phyloP scores from a whole-genome alignment of 2,329 filamentous ascomycete genomes.

The Monosporascus sp. region DNA sequence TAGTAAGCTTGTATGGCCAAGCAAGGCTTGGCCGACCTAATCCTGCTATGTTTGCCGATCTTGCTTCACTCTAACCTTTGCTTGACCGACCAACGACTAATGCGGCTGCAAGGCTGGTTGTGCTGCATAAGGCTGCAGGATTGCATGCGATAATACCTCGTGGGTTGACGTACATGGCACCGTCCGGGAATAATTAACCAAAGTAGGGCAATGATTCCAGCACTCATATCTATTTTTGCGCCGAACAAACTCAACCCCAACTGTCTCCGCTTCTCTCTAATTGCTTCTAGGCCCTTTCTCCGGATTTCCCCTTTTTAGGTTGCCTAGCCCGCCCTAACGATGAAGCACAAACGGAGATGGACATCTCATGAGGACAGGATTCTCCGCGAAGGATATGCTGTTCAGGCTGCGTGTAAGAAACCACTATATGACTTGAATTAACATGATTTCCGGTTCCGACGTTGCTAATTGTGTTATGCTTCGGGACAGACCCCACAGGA shows the following conservation, averaged over 20 bases:
- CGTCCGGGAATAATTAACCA: not conserved
- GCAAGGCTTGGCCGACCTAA: not conserved
- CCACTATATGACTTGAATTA: no score
- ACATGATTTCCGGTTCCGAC: not conserved
- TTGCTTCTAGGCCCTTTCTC: not conserved
- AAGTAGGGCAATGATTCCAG: not conserved
- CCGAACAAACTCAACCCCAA: not conserved
- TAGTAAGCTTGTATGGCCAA: not conserved
- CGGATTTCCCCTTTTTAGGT: not conserved
- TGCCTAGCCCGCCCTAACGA: not conserved
- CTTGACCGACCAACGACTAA: not conserved
- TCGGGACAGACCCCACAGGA: not conserved
- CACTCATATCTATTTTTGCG: not conserved
- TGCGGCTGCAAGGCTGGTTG: not conserved
- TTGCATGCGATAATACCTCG: not conserved
- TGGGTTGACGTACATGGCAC: not conserved
- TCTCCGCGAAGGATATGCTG: not conserved
- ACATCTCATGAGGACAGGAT: not conserved
- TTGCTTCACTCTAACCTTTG: not conserved
- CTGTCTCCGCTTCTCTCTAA: not conserved
- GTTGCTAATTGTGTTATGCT: not conserved
- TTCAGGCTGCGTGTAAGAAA: not conserved
- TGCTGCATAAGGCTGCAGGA: not conserved
- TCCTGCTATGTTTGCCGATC: not conserved
- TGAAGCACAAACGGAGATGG: constrained; percentile 2